A percentile compares a stretch with the other conserved stretches of the same genome.
Conservation (phyloP, 164 flowering plant species). For the Aristolochia californica region DNA sequence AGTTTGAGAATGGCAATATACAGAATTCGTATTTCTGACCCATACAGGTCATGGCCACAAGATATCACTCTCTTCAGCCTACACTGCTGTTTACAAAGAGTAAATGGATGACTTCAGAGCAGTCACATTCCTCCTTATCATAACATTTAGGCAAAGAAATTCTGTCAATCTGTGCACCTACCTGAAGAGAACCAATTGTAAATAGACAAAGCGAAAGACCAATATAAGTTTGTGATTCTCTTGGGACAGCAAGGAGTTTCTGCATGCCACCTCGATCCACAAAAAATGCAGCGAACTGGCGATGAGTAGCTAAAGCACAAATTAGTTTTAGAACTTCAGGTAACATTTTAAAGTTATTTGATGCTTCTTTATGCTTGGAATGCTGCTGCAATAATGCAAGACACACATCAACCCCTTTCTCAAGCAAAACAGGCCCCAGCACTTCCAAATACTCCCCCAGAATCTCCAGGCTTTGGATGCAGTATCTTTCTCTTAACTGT, state of each 20-base stretch:
- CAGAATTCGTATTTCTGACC: too few relatives aligned
- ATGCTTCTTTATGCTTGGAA: constrained; percentile 33
- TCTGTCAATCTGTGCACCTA: constrained; percentile 9
- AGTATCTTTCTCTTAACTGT: constrained; percentile 65
- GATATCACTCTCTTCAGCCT: too few relatives aligned
- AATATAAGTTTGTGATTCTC: constrained; percentile 55
- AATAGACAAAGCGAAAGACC: constrained; percentile 95
- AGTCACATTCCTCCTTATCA: too few relatives aligned
- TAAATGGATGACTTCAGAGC: too few relatives aligned
- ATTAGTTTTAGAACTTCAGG: constrained; percentile 86
- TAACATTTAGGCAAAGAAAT: too few relatives aligned
- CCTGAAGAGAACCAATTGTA: constrained; percentile 97
- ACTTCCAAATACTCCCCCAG: constrained; percentile 96
- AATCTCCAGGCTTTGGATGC: constrained; percentile 80
- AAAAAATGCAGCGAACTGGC: constrained; percentile 87
- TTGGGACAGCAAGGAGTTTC: constrained; percentile 71
- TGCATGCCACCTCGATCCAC: constrained; percentile 98
- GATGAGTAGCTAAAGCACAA: constrained; percentile 88
- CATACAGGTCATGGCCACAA: too few relatives aligned
- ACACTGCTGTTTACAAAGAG: too few relatives aligned
- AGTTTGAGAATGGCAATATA: too few relatives aligned
- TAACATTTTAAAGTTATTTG: constrained; percentile 32
- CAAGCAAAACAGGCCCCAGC: constrained; percentile 93
- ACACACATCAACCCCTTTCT: constrained; percentile 95
- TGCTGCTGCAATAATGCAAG: constrained; percentile 58